Base-by-base conservation (phyloP, 2,329 filamentous ascomycete genomes). In the Pseudogymnoascus sp. region DNA sequence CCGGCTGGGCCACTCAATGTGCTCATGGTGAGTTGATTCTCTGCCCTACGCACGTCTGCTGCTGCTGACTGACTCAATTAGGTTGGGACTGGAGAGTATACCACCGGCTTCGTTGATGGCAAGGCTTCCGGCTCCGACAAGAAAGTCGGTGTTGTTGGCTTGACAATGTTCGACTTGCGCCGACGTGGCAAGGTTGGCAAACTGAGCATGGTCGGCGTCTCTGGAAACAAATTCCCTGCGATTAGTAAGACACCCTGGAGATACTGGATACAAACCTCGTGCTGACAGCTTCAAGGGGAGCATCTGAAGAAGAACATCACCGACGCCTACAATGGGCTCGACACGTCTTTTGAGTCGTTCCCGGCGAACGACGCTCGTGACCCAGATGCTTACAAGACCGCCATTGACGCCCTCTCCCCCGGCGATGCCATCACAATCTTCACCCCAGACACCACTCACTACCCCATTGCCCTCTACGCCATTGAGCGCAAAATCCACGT, bases 11-110 rank as follows among this genome's bases (percentile, higher is more conserved):
- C 71, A 48, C 64, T 74, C 51, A 69, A 74, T 65, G 72, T 74
- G 14, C 70, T 74, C 37, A 74, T 74, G 72, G 72, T 74, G 31
- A 64, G 54, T 37, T 61, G 16, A 8, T 16, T 13, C 16, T 61
- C 31, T 61, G 13, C 23, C 23, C 2, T 21, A 13, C 13, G 28
- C 16, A 10, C 19, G 7, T 31, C 7, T 23, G 6, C 34, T 19
- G n/a, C 31, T 39, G 13, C 25, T 62, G 10, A 62, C 37, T 19
- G 23, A 21, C 36, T 41, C 37, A 34, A 61, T 48, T 21, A 61
- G 89, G 85, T 96, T 65, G 93, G 93, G 68, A 96, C 93, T 10
- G 93, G 93, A 73, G 93, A 97, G 83, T 97, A 97, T 82, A 97
- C 93, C 71, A 97, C 93, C 48, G 93, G 93, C 65, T 97, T 95